phyloP scores from a whole-genome alignment of 148 eudicot species.

The Silene latifolia region DNA sequence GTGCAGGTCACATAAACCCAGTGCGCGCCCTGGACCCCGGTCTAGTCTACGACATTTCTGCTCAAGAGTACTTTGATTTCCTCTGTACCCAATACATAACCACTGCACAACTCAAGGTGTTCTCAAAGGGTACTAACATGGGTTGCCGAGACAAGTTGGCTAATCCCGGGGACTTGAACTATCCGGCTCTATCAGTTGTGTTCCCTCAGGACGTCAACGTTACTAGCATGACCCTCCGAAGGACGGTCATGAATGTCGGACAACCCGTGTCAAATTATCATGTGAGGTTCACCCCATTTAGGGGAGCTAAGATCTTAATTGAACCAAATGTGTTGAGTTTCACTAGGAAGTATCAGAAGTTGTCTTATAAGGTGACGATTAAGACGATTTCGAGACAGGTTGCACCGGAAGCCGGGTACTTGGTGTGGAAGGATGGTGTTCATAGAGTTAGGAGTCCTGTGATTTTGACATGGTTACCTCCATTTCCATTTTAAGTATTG shows the following conservation, averaged over 20 bases:
- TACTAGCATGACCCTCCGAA: constrained; percentile 42
- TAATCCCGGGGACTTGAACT: constrained; percentile 62
- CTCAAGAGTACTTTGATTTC: constrained; percentile 79
- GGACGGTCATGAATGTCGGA: constrained; percentile 89
- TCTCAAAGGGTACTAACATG: constrained; percentile 47
- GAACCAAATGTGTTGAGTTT: constrained; percentile 57
- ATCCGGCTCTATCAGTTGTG: constrained; percentile 76
- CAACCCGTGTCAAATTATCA: constrained; percentile 54
- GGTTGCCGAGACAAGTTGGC: constrained; percentile 37
- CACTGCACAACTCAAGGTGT: constrained; percentile 47
- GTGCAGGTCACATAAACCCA: constrained; percentile 88
- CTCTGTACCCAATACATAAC: constrained; percentile 64
- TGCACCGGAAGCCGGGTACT: constrained; percentile 57
- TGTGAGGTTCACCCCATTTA: constrained; percentile 51
- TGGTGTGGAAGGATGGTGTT: constrained; percentile 75
- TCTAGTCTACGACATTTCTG: constrained; percentile 59
- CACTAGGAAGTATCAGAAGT: constrained; percentile 40
- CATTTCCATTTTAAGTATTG: constrained; percentile 13
- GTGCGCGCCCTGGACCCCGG: constrained; percentile 76
- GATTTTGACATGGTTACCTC: constrained; percentile 64
- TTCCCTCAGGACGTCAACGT: constrained; percentile 38
- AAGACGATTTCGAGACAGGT: constrained; percentile 36
- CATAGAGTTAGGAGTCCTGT: constrained; percentile 80
- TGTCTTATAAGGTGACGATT: constrained; percentile 63
- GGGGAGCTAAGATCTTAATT: constrained; percentile 53